Evolutionary conservation across 73 alveolate species (phyloP).

Genomic region (Effrenium voratum): DNA sequence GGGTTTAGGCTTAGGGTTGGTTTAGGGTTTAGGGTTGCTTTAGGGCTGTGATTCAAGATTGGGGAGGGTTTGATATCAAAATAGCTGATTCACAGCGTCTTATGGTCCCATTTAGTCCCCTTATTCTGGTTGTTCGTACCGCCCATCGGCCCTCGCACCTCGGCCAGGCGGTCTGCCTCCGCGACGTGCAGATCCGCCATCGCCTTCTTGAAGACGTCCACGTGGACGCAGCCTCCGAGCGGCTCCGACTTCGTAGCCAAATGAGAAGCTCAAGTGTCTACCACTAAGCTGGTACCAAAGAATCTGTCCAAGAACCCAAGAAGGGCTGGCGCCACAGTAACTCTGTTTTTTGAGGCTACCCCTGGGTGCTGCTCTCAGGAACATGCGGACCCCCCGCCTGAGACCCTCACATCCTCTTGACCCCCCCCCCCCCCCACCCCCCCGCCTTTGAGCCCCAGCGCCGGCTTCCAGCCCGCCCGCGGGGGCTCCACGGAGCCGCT

Average conservation of each 20-base stretch:
- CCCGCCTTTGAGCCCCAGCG: conserved; percentile 39
- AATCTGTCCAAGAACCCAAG: background rate
- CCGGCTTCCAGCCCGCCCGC: conserved; percentile 56
- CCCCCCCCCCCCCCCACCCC: background rate
- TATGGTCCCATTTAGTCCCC: too few species aligned
- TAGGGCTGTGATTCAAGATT: too few species aligned
- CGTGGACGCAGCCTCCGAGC: conserved; percentile 17
- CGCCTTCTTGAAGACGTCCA: conserved; percentile 19
- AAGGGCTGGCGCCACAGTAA: background rate
- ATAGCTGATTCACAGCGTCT: too few species aligned
- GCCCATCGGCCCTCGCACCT: background rate
- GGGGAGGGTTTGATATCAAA: too few species aligned
- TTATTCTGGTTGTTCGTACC: too few species aligned
- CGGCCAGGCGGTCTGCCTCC: background rate
- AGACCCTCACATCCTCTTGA: background rate
- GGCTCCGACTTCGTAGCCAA: too few species aligned
- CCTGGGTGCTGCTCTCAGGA: too few species aligned
- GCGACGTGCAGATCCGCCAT: background rate
- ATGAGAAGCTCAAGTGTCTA: too few species aligned
- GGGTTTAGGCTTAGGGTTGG: too few species aligned
- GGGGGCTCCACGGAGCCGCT: conserved; percentile 58
- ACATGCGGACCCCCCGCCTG: too few species aligned
- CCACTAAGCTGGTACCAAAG: background rate
- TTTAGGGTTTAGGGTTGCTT: too few species aligned
- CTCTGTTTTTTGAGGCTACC: too few species aligned